These are phyloP conservation scores for Wickerhamiella dianesei DNA, from an alignment of 805 yeast genomes.

Conservation along the genomic window DNA sequence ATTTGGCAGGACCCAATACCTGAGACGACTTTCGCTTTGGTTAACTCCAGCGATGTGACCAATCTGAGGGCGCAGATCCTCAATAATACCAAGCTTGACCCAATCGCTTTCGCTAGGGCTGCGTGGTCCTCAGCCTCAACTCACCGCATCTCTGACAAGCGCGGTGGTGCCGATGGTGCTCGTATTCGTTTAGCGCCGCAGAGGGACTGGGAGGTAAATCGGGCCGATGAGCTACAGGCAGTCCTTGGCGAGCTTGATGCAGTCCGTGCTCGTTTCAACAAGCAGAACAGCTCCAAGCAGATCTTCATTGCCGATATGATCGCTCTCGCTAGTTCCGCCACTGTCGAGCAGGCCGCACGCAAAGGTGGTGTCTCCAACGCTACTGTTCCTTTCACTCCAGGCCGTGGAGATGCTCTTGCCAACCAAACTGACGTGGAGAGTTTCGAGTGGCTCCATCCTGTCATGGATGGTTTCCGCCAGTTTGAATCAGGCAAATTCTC, in stretches of 20 bases:
- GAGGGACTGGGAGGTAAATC: constrained; percentile 16
- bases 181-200: constrained; percentile 13
- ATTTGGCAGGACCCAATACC: constrained; percentile 17
- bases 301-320: constrained; percentile 14
- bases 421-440: constrained; percentile 10
- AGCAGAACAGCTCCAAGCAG: constrained; percentile 1
- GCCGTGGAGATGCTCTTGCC: constrained; percentile 12
- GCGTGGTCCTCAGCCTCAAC: constrained; percentile 17
- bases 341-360: constrained; percentile 12
- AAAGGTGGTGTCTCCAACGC: constrained; percentile 7
- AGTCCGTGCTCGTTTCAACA: constrained; percentile 9
- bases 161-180: constrained; percentile 17
- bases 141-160: constrained; percentile 13
- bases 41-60: constrained; percentile 8
- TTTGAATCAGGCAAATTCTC: constrained; percentile 12
- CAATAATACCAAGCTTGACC: constrained; percentile 3
- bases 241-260: constrained; percentile 8
- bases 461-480: constrained; percentile 16
- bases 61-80: constrained; percentile 7
- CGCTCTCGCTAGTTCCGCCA: constrained; percentile 13
- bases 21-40: constrained; percentile 6
- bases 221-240: constrained; percentile 11
- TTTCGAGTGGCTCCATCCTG: constrained; percentile 15
- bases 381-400: constrained; percentile 15
- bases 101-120: constrained; percentile 11